A percentile compares a stretch with the other conserved stretches of the same genome.
Conservation (phyloP, 2,329 filamentous ascomycete species). For the Juglanconis juglandina region DNA sequence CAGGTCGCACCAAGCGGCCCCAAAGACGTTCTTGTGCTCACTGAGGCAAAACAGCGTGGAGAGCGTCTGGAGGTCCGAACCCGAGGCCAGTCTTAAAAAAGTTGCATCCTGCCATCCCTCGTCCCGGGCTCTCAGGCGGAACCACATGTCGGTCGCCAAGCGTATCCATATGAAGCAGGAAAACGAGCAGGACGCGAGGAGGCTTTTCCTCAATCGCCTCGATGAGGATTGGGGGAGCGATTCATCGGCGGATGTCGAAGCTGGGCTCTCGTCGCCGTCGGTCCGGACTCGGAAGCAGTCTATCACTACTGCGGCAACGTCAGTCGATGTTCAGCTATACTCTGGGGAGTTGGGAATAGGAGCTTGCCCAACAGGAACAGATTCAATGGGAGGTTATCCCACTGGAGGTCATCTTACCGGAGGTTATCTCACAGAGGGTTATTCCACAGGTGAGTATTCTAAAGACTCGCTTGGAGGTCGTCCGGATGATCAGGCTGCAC, state of each 20-base stretch:
- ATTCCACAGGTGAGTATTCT: constrained; percentile 21
- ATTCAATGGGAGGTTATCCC: not conserved
- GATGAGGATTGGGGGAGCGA: constrained; percentile 25
- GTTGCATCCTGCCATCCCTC: constrained; percentile 1
- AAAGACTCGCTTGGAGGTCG: constrained; percentile 23
- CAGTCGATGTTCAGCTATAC: constrained; percentile 26
- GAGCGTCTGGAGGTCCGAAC: not conserved
- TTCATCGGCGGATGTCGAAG: constrained; percentile 29
- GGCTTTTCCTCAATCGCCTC: constrained; percentile 9
- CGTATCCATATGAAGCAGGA: constrained; percentile 2
- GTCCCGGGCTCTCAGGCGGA: not conserved
- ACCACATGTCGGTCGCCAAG: not conserved
- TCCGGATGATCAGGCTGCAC: constrained; percentile 19
- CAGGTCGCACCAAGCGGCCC: constrained; percentile 10
- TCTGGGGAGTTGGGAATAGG: not conserved
- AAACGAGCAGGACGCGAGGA: constrained; percentile 2
- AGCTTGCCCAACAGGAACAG: not conserved
- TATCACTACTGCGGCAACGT: constrained; percentile 34
- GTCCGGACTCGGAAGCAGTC: constrained; percentile 33
- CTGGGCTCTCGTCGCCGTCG: constrained; percentile 25
- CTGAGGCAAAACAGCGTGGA: constrained; percentile 2
- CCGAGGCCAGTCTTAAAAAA: constrained; percentile 6
- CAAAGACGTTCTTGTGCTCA: constrained; percentile 15
- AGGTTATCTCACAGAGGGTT: not conserved
- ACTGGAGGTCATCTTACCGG: not conserved